Conservation (phyloP, 164 flowering plant species). For the Aristolochia contorta region DNA sequence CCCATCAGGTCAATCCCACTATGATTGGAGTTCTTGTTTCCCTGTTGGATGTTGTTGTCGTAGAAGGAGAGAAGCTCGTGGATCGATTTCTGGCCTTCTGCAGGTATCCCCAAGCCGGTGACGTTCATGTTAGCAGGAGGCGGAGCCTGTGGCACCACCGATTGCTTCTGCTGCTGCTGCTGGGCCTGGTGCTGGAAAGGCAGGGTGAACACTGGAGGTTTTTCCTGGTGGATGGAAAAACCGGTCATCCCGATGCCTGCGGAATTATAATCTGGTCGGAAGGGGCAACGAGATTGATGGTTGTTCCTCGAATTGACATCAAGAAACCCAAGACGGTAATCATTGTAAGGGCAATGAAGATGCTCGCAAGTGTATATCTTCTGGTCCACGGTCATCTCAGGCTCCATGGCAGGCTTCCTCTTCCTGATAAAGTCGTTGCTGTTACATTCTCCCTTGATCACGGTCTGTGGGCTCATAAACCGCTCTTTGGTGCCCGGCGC, state of each 20-base stretch:
- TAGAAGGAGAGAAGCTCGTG: slow-evolving; percentile 51
- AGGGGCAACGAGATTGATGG: slow-evolving; percentile 44
- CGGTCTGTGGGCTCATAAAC: slow-evolving; percentile 10
- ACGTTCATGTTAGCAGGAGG: slow-evolving; percentile 15
- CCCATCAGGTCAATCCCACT: slow-evolving; percentile 13
- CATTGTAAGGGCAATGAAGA: slow-evolving; percentile 36
- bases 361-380: slow-evolving; percentile 38
- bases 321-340: slow-evolving; percentile 33
- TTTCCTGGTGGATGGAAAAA: slow-evolving; percentile 23
- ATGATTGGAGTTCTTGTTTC: slow-evolving; percentile 16
- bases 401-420: slow-evolving; percentile 35
- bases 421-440: slow-evolving; percentile 22
- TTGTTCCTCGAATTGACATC: slow-evolving; percentile 44
- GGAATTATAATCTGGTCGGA: slow-evolving; percentile 12
- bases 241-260: slow-evolving; percentile 15
- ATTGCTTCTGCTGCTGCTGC: not conserved
- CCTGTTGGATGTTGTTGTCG: slow-evolving; percentile 34
- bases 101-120: slow-evolving; percentile 49
- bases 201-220: slow-evolving; percentile 19
- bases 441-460: slow-evolving; percentile 26
- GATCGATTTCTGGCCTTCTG: slow-evolving; percentile 63
- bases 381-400: slow-evolving; percentile 18
- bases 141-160: not conserved
- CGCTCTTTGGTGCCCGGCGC: slow-evolving; percentile 8
- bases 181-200: slow-evolving; percentile 33